Conservation (phyloP, 371 early-diverging fungal species). For the Umbelopsis sp. region DNA sequence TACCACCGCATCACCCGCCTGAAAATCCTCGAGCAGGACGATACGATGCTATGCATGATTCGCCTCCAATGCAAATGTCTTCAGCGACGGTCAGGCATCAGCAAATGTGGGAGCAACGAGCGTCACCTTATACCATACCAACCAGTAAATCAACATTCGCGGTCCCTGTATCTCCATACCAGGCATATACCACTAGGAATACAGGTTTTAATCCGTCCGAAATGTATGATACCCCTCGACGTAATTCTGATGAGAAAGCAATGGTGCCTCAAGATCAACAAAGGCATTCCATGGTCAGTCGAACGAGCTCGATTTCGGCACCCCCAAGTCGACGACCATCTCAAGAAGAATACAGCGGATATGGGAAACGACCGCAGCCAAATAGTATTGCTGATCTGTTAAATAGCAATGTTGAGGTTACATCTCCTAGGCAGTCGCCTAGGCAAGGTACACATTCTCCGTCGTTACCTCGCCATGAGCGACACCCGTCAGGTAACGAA, state of each 20-base stretch:
- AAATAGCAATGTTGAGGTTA: slow-evolving; percentile 27
- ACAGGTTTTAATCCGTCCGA: slow-evolving; percentile 1
- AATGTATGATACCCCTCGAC: not conserved
- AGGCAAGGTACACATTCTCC: slow-evolving; percentile 17
- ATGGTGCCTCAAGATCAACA: slow-evolving; percentile 1
- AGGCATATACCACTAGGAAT: slow-evolving; percentile 4
- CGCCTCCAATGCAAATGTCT: slow-evolving; percentile 14
- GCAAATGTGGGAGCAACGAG: slow-evolving; percentile 9
- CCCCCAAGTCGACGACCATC: not conserved
- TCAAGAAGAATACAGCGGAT: slow-evolving; percentile 4
- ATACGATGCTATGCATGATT: slow-evolving; percentile 6
- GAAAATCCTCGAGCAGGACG: not conserved
- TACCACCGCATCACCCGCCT: not conserved
- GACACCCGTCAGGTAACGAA: not conserved
- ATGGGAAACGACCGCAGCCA: slow-evolving; percentile 21
- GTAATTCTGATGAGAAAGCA: slow-evolving; percentile 7
- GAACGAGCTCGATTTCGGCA: not conserved
- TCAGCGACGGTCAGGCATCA: slow-evolving; percentile 14
- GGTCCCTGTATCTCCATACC: slow-evolving; percentile 12
- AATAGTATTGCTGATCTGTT: slow-evolving; percentile 33
- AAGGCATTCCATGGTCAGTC: not conserved
- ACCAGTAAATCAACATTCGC: slow-evolving; percentile 14
- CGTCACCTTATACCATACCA: slow-evolving; percentile 13
- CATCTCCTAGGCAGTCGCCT: not conserved
- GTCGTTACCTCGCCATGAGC: slow-evolving; percentile 7